Conservation (phyloP, 2,329 filamentous ascomycete genomes). For the Diaporthe longicolla region DNA sequence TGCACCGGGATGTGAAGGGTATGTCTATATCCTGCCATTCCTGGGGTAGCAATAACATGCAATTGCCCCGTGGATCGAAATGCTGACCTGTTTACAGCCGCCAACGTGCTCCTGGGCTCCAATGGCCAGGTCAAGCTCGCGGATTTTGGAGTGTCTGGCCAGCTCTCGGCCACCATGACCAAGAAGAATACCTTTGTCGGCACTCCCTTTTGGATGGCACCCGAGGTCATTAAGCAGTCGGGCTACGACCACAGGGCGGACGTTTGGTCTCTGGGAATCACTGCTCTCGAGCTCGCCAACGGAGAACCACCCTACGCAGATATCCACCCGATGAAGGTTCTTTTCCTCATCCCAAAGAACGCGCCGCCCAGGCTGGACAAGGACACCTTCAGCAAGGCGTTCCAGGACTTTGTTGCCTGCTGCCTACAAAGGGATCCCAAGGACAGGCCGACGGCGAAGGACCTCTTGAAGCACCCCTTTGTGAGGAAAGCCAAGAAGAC, state of each 20-base stretch:
- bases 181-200: conserved; percentile 99
- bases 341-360: conserved; percentile 97
- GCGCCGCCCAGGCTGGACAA: conserved; percentile 81
- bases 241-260: conserved; percentile 98
- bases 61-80: neutral
- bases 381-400: conserved; percentile 84
- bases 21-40: conserved; percentile 45
- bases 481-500: conserved; percentile 94
- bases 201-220: conserved; percentile 99
- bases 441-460: conserved; percentile 88
- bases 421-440: conserved; percentile 91
- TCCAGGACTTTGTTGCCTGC: conserved; percentile 87
- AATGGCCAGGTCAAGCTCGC: conserved; percentile 97
- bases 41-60: neutral
- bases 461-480: conserved; percentile 91
- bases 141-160: conserved; percentile 96
- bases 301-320: conserved; percentile 96
- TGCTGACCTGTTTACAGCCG: conserved; percentile 69
- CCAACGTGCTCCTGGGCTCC: conserved; percentile 89
- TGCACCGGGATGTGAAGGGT: conserved; percentile 98
- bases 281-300: conserved; percentile 89
- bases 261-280: conserved; percentile 97
- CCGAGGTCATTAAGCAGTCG: conserved; percentile 98
- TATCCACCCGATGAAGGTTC: conserved; percentile 98
- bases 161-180: conserved; percentile 97